Conservation (phyloP, 2,329 filamentous ascomycete species). For the Ustulina deusta region DNA sequence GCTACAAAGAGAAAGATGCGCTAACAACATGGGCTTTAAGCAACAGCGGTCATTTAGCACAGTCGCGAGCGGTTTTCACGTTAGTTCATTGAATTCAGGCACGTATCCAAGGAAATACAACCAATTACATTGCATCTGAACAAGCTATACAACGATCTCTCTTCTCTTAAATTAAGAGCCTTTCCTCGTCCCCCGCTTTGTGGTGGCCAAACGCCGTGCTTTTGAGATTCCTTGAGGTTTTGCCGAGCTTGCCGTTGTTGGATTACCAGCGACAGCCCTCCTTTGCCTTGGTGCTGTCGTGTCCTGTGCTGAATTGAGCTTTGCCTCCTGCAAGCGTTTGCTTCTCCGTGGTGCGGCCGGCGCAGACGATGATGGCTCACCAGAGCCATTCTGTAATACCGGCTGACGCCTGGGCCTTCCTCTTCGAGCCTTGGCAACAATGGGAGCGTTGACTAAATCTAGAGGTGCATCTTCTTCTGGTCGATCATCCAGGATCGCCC, state of each 20-base stretch:
- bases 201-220: not conserved
- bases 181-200: not conserved
- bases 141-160: not conserved
- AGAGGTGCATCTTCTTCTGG: not conserved
- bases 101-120: not conserved
- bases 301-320: not conserved
- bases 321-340: slow-evolving; percentile 14
- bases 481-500: not conserved
- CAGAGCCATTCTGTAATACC: not conserved
- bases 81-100: not conserved
- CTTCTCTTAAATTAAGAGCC: not conserved
- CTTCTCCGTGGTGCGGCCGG: slow-evolving; percentile 11
- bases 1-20: no score
- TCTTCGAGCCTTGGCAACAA: no score
- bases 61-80: not conserved
- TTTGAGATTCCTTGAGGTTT: slow-evolving; percentile 1
- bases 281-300: not conserved
- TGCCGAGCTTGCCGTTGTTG: not conserved
- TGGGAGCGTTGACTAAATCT: not conserved
- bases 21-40: not conserved
- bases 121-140: not conserved
- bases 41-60: not conserved
- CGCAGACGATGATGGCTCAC: slow-evolving; percentile 4
- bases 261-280: not conserved
- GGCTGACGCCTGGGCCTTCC: not conserved